Percentiles rank a stretch among this genome's conserved stretches.
phyloP scores from a whole-genome alignment of 768 basidiomycete species.

The Leccinum truebloodii region DNA sequence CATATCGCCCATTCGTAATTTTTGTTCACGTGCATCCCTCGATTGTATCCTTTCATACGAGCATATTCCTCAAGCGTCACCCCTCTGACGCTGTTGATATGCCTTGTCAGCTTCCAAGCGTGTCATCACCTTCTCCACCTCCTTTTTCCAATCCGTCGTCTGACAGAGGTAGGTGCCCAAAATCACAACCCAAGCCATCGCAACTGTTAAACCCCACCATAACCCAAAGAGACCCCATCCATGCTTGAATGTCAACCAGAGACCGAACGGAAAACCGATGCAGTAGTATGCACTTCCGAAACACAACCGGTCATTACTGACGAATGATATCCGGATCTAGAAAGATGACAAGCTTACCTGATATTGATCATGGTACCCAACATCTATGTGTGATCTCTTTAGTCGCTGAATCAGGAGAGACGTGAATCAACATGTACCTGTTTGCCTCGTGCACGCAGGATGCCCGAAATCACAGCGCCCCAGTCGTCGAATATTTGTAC shows the following conservation, averaged over 20 bases:
- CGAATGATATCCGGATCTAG: neutral
- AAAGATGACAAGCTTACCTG: conserved; percentile 40
- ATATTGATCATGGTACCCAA: conserved; percentile 81
- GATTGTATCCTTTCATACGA: neutral
- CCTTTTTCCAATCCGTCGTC: conserved; percentile 65
- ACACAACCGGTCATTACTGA: neutral
- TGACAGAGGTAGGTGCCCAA: conserved; percentile 44
- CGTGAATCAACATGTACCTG: conserved; percentile 43
- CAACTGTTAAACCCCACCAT: conserved; percentile 81
- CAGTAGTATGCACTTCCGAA: conserved; percentile 65
- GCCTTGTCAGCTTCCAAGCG: conserved; percentile 51
- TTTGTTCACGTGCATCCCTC: neutral
- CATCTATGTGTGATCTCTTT: conserved; percentile 40
- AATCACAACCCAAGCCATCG: conserved; percentile 22
- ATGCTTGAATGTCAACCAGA: conserved; percentile 70
- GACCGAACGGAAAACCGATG: conserved; percentile 78
- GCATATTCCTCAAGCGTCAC: neutral
- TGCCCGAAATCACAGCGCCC: conserved; percentile 69
- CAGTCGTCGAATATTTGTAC: conserved; percentile 85
- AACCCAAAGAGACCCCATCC: conserved; percentile 69
- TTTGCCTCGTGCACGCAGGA: conserved; percentile 81
- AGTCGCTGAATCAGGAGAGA: neutral
- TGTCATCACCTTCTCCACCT: conserved; percentile 61
- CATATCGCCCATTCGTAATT: neutral
- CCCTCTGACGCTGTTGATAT: conserved; percentile 1